Base-by-base conservation (phyloP, 1,139 yeast species). In the Oligophagozyma castellii region DNA sequence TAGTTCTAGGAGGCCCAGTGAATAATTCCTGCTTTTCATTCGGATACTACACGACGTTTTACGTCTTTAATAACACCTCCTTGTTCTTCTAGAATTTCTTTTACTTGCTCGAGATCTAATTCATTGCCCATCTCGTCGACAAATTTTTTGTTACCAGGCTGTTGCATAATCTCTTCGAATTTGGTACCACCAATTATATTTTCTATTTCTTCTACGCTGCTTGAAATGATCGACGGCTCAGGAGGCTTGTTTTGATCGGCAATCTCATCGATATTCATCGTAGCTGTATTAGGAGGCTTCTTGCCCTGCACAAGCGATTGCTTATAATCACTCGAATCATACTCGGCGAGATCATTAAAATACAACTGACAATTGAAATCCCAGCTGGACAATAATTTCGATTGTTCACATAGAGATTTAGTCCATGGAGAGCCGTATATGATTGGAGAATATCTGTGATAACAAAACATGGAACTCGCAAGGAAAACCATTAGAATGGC, bases 361-460 rank as follows among this genome's bases (percentile, higher is more conserved):
- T 43, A 83, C 13, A 63, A 47, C 37, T 59, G 59, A 57, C 98
- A 89, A 48, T 75, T 79, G 51, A 74, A 89, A 61, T 89, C 98
- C 98, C 93, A 81, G 6, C 69, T 60, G 12, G 62, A 51, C 18
- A 79, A 42, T 44, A 73, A 59, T 57, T 72, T 73, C 30, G 83
- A 59, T 26, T 65, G 56, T 34, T 60, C 57, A 59, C 98, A 89
- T 36, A 66, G 57, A 19, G 56, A 56, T 44, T 66, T 67, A 28
- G 93, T 79, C 95, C 96, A 86, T 35, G 72, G 68, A 11, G 67
- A 48, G 30, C 78, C 98, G 48, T 81, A 80, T 31, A 76, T 69
- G 46, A 89, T 58, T 22, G 95, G 76, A 2, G 81, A 66, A 58
- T 75, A 78, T 40, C 64, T 59, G 29, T 59, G 55, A 59, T 68